Evolutionary conservation across 2,329 filamentous ascomycete species (phyloP), one percentile per base, ranked within the genome.

Genomic region (Alternaria ethzedia): DNA sequence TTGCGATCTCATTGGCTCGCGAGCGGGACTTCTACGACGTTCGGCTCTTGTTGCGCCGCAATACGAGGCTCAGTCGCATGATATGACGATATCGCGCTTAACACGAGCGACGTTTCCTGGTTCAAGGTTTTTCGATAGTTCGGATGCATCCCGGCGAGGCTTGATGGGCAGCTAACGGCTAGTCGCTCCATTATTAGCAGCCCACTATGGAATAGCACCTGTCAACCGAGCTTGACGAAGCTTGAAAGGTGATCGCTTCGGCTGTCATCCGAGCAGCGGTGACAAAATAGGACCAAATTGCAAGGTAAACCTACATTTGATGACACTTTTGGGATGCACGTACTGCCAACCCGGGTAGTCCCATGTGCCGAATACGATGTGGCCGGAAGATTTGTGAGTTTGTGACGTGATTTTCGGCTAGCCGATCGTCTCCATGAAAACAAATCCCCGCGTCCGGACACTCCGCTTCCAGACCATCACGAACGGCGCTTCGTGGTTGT

Each of bases 41-140:
- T 36, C 49, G 49, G 49, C 28, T 23, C 28, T 32, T 51, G 10
- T 32, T 36, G 28, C 49, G 12, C 49, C 49, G 28, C 55, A 57
- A 57, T 46, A 57, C 55, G 55, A 50, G 54, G 26, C 26, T n/a
- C 28, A 49, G 44, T 49, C 26, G 43, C 28, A 49, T 41, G 54
- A 57, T n/a, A 28, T 32, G 41, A 49, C 55, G 21, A 50, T 28
- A 20, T 28, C n/a, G 13, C 15, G 45, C 30, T 50, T 25, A 36
- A 57, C 17, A 50, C 55, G 45, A 57, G 21, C 6, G 8, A 21
- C 21, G 28, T 51, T 21, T 15, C 5, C 12, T 51, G 49, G 47
- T 51, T 32, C 4, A 32, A 8, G 20, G 21, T 50, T 57, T 55
- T 32, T 49, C 55, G 44, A 50, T 57, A 32, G 20, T 51, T 25